Base-by-base conservation (phyloP, 1,284 basidiomycete genomes). In the Mrakiaceae sp. region DNA sequence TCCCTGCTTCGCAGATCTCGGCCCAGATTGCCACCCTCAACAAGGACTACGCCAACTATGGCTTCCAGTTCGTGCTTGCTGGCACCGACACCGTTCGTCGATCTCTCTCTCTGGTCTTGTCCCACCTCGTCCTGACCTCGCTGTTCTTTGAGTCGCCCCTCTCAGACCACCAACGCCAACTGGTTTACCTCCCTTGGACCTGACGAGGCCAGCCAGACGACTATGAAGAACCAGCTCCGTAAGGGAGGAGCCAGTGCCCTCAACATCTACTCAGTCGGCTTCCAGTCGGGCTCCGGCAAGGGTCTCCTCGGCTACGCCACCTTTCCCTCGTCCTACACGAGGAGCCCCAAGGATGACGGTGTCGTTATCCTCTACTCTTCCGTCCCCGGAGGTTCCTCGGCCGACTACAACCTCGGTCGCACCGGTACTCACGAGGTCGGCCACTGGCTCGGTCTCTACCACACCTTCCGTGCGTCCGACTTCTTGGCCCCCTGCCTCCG, bases 381-480 rank as follows among this genome's bases (percentile, higher is more conserved):
- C 10, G 71, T 83, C 3, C 82, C 82, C 2, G 80, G 81, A 27
- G 82, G 81, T 5, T 74, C 73, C 61, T 72, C 79, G 12, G 68
- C 72, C 42, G 75, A 76, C 64, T 82, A 81, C 73, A 78, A 83
- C 71, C 70, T 78, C 66, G 81, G 82, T 60, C 69, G 80, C 77
- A 83, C 82, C 9, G 70, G 80, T 53, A 81, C 81, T 4, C 83
- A 84, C 70, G 82, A 84, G 71, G 80, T 79, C 57, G 80, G 81
- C 43, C 81, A 82, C 73, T 82, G 81, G 81, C 78, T 82, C 68
- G 82, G 82, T 48, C 76, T 83, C 49, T 82, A 81, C 73, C 82
- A 84, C 71, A 81, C 82, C 48, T 84, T 83, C 77, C 80, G 27
- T 27, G 27, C 27, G 27, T 27, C 27, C 27, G 27, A 27, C 27